Evolutionary conservation across 306 rosid genomes (phyloP).

Genomic region (Glycyrrhiza uralensis): DNA sequence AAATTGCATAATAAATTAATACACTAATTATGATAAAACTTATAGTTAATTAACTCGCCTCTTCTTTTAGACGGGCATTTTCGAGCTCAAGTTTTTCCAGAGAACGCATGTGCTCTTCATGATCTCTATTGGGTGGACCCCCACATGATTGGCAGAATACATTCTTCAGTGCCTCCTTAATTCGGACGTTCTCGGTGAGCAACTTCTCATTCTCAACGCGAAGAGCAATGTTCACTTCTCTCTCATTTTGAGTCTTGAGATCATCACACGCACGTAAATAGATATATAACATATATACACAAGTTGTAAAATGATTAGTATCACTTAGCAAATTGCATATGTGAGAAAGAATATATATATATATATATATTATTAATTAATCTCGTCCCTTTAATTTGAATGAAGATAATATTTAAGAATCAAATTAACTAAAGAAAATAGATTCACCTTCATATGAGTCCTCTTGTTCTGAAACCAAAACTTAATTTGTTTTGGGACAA

Average conservation of each 20-base stretch:
- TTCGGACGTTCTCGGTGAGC: constrained; percentile 37
- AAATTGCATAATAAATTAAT: too few species aligned
- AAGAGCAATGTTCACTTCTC: constrained; percentile 40
- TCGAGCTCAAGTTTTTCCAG: constrained; percentile 38
- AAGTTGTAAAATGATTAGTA: background rate
- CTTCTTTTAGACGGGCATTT: constrained; percentile 46
- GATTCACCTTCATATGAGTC: constrained; percentile 66
- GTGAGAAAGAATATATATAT: too few species aligned
- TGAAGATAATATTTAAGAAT: too few species aligned
- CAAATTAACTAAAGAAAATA: background rate
- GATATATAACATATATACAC: too few species aligned
- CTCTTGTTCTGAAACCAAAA: constrained; percentile 92
- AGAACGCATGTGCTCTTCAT: constrained; percentile 25
- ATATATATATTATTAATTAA: too few species aligned
- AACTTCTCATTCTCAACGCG: constrained; percentile 54
- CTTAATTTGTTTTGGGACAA: constrained; percentile 60
- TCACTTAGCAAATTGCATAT: too few species aligned
- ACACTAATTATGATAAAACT: too few species aligned
- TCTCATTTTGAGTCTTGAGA: constrained; percentile 45
- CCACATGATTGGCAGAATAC: constrained; percentile 57
- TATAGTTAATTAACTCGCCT: constrained; percentile 33
- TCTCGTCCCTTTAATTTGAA: too few species aligned
- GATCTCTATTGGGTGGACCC: constrained; percentile 41
- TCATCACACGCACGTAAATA: background rate
- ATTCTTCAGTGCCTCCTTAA: constrained; percentile 46